Evolutionary conservation across 208 protist species (phyloP).

Genomic region (Leishmania tropica): DNA sequence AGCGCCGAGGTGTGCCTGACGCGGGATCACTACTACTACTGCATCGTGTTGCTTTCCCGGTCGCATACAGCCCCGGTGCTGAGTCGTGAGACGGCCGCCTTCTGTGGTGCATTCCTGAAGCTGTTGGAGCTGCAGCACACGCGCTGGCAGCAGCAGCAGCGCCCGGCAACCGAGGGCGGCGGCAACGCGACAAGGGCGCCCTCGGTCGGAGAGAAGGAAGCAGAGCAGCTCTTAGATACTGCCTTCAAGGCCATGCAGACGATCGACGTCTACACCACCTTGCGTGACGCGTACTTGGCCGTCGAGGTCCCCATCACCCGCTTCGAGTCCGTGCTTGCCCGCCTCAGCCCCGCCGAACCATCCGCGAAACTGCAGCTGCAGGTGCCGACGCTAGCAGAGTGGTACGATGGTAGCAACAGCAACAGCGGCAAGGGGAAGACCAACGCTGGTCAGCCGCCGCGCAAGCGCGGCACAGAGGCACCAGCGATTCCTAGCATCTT

Average conservation of each 20-base stretch:
- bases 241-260: conserved; percentile 34
- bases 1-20: conserved; percentile 17
- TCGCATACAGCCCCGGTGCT: conserved; percentile 49
- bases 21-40: conserved; percentile 63
- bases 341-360: conserved; percentile 15
- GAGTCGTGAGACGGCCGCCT: conserved; percentile 57
- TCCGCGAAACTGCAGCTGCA: conserved; percentile 2
- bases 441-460: conserved; percentile 11
- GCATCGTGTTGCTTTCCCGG: conserved; percentile 40
- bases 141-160: not conserved
- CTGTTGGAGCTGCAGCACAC: conserved; percentile 46
- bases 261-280: conserved; percentile 36
- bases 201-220: conserved; percentile 33
- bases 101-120: conserved; percentile 66
- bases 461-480: conserved; percentile 15
- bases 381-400: conserved; percentile 17
- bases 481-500: conserved; percentile 19
- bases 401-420: conserved; percentile 13
- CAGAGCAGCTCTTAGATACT: conserved; percentile 33
- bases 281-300: conserved; percentile 57
- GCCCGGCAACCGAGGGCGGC: not conserved
- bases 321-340: conserved; percentile 17
- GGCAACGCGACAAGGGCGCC: not conserved
- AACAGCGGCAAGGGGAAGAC: not conserved
- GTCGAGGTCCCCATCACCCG: conserved; percentile 17